These are phyloP conservation scores for Trifolium subterraneum DNA, from an alignment of 306 rosid species.

Conservation along the genomic window DNA sequence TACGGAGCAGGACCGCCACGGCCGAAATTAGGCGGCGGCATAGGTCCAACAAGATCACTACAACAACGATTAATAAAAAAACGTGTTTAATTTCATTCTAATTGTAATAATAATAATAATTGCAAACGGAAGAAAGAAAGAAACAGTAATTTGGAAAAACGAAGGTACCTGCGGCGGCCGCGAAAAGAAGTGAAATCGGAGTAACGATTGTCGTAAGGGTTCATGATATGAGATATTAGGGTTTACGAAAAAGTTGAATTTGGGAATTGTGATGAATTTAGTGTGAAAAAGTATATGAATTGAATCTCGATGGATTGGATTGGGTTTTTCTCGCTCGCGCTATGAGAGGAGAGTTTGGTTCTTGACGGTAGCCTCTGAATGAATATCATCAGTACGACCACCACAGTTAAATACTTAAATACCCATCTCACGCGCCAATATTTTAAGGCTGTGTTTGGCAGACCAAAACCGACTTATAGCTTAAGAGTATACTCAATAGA, in stretches of 20 bases:
- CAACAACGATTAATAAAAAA: neutral
- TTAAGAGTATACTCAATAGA: no score
- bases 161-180: constrained; percentile 74
- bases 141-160: neutral
- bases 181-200: constrained; percentile 75
- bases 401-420: neutral
- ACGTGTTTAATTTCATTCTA: neutral
- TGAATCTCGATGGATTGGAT: neutral
- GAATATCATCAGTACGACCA: neutral
- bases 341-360: neutral
- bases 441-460: neutral
- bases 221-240: constrained; percentile 58
- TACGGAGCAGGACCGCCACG: constrained; percentile 55
- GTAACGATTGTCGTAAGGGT: constrained; percentile 64
- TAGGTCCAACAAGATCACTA: constrained; percentile 70
- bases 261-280: neutral
- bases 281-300: neutral
- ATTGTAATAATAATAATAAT: neutral
- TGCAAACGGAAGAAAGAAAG: neutral
- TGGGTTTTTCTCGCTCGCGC: no score
- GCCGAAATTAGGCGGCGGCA: constrained; percentile 51
- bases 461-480: neutral
- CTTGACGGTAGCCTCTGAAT: neutral
- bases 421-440: neutral
- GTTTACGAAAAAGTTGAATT: constrained; percentile 7